Evolutionary conservation across 345 rosid genomes (phyloP).

Genomic region (Crucihimalaya himalaica): DNA sequence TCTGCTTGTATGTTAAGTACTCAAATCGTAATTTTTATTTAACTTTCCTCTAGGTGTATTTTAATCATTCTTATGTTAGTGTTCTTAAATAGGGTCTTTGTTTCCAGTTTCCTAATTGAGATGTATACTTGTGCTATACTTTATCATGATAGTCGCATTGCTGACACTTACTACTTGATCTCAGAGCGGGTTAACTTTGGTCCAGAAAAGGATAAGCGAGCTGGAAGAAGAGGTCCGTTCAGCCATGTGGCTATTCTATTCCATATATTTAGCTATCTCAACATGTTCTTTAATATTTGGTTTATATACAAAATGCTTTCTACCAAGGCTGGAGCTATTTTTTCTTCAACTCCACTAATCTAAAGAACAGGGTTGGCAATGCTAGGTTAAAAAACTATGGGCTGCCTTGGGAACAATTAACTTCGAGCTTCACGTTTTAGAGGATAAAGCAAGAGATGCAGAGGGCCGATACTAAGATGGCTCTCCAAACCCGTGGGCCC

Average conservation of each 20-base stretch:
- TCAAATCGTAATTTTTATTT: neutral
- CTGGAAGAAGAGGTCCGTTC: slow-evolving; percentile 73
- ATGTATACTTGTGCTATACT: neutral
- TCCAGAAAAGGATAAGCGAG: slow-evolving; percentile 44
- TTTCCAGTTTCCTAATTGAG: neutral
- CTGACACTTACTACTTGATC: slow-evolving; percentile 17
- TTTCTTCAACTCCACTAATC: slow-evolving; percentile 38
- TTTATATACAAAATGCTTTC: neutral
- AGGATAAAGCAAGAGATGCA: slow-evolving; percentile 56
- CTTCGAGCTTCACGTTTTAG: slow-evolving; percentile 69
- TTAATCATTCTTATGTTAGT: neutral
- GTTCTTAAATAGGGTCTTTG: neutral
- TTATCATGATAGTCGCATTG: neutral
- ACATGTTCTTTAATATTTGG: neutral
- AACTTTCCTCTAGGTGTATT: neutral
- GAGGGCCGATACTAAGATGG: no score
- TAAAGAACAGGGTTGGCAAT: slow-evolving; percentile 41
- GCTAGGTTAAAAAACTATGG: slow-evolving; percentile 71
- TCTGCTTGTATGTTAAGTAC: neutral
- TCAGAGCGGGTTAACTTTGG: slow-evolving; percentile 48
- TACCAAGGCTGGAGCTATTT: slow-evolving; percentile 10
- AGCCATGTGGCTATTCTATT: neutral
- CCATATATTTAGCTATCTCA: neutral
- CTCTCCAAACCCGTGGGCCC: no score
- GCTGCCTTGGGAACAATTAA: slow-evolving; percentile 68